These are phyloP conservation scores for Saprolegnia diclina DNA, from an alignment of 352 stramenopile species.

Conservation along the genomic window DNA sequence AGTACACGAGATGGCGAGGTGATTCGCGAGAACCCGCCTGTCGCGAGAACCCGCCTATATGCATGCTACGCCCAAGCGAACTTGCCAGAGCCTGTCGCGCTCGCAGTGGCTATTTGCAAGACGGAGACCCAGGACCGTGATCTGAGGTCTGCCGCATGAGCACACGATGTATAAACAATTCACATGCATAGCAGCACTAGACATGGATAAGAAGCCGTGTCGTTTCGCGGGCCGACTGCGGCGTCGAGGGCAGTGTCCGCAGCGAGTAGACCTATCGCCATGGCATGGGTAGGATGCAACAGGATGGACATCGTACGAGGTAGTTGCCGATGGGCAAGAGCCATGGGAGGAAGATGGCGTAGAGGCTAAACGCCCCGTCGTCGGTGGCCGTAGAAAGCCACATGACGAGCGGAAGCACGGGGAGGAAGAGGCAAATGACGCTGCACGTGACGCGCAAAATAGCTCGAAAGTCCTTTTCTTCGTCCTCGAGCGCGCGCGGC, in stretches of 20 bases:
- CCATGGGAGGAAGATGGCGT: conserved; percentile 13
- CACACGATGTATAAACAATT: too few species aligned
- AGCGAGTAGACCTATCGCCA: conserved; percentile 3
- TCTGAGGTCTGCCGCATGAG: too few species aligned
- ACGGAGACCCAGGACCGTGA: too few species aligned
- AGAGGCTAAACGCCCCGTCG: not conserved
- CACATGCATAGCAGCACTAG: not conserved
- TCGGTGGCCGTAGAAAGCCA: not conserved
- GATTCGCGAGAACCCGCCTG: too few species aligned
- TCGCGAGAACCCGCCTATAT: too few species aligned
- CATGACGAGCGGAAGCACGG: not conserved
- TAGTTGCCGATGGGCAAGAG: conserved; percentile 4
- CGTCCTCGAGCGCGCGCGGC: not conserved
- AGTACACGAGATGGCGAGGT: too few species aligned
- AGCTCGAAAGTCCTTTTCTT: not conserved
- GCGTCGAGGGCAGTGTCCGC: not conserved
- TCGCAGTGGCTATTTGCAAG: too few species aligned
- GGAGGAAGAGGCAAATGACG: not conserved
- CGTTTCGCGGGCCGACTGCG: not conserved
- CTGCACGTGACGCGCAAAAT: not conserved
- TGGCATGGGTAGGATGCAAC: not conserved
- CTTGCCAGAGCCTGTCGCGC: too few species aligned
- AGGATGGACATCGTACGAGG: not conserved
- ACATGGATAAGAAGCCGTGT: not conserved
- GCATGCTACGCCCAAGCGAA: too few species aligned